Percentiles rank a stretch among this genome's conserved stretches.
Conservation (phyloP, 805 yeast species). For the Ogataea parapolymorpha region DNA sequence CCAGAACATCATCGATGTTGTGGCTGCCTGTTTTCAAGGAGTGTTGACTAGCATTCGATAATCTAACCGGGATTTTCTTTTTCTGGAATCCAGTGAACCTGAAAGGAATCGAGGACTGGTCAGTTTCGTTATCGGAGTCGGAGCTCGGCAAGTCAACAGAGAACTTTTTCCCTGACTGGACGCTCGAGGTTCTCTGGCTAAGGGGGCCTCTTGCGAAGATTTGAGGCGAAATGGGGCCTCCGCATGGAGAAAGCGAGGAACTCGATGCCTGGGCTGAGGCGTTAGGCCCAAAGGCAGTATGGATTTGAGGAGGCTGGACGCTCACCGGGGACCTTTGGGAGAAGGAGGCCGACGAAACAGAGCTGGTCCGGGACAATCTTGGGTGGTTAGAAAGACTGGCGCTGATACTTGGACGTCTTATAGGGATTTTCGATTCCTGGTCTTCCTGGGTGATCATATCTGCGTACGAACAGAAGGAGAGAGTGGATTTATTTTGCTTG, state of each 20-base stretch:
- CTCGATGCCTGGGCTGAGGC: conserved; percentile 10
- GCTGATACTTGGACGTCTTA: conserved; percentile 59
- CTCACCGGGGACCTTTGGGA: conserved; percentile 22
- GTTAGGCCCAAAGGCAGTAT: conserved; percentile 15
- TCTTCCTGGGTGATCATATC: conserved; percentile 74
- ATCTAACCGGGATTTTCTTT: conserved; percentile 15
- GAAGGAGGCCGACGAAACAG: conserved; percentile 19
- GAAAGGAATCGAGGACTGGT: conserved; percentile 13
- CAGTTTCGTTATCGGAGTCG: conserved; percentile 18
- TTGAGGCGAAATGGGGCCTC: conserved; percentile 16
- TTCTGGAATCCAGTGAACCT: conserved; percentile 24
- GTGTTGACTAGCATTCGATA: conserved; percentile 12
- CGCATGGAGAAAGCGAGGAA: conserved; percentile 10
- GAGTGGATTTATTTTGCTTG: conserved; percentile 31
- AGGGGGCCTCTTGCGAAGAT: conserved; percentile 13
- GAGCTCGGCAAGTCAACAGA: conserved; percentile 25
- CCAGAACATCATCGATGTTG: conserved; percentile 21
- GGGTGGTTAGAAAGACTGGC: conserved; percentile 37
- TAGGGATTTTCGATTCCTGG: conserved; percentile 33
- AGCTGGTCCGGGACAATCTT: conserved; percentile 28
- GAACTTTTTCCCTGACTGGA: conserved; percentile 25
- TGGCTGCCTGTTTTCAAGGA: conserved; percentile 7
- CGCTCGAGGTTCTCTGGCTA: conserved; percentile 19
- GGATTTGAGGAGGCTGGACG: conserved; percentile 7
- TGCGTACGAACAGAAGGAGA: conserved; percentile 71